A percentile compares a stretch with the other conserved stretches of the same genome.
These are phyloP conservation scores for Tulasnella calospora DNA, from an alignment of 768 basidiomycete genomes.

Conservation along the genomic window DNA sequence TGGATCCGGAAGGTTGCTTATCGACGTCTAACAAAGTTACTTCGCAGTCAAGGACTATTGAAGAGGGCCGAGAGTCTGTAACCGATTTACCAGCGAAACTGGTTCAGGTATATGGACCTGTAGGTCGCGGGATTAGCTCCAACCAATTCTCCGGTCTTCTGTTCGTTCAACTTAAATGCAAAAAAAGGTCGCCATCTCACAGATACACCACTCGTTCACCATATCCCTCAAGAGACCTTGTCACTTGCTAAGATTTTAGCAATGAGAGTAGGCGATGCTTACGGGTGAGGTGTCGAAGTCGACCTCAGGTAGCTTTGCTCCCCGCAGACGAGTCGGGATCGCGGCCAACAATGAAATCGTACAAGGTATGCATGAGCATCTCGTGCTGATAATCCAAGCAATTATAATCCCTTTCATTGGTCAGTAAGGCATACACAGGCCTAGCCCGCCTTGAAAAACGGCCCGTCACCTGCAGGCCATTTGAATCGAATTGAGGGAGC, in stretches of 20 bases:
- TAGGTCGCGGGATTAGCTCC: too few species aligned
- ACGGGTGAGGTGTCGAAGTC: not conserved
- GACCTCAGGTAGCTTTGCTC: not conserved
- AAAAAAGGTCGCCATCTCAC: constrained; percentile 44
- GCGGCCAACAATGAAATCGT: not conserved
- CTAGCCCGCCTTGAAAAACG: not conserved
- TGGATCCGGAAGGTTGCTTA: constrained; percentile 38
- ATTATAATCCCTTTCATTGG: not conserved
- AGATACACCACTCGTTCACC: not conserved
- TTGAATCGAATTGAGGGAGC: not conserved
- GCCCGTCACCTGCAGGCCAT: not conserved
- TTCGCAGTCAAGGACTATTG: too few species aligned
- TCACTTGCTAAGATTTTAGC: not conserved
- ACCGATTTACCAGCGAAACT: too few species aligned
- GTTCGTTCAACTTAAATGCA: constrained; percentile 38
- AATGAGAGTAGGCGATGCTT: not conserved
- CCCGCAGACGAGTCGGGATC: not conserved
- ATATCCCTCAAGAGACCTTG: not conserved
- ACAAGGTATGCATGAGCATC: not conserved
- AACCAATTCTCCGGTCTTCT: constrained; percentile 40
- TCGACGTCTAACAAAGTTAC: constrained; percentile 28
- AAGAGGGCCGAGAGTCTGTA: too few species aligned
- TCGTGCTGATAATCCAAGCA: not conserved
- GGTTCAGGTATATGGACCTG: too few species aligned
- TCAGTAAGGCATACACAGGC: not conserved